These are phyloP conservation scores for Cryptosporidium bovis DNA, from an alignment of 169 alveolate species.

Conservation along the genomic window DNA sequence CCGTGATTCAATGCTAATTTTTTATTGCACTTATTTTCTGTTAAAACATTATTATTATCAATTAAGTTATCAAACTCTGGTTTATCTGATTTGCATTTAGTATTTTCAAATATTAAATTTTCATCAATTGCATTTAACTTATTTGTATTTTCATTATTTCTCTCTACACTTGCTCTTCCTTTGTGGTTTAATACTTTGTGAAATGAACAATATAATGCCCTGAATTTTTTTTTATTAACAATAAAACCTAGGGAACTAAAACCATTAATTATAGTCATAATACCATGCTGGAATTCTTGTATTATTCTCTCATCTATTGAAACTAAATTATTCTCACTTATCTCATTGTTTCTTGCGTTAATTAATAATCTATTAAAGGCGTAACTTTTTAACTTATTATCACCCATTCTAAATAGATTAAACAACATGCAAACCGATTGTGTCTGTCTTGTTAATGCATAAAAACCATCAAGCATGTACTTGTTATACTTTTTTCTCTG, in stretches of 20 bases:
- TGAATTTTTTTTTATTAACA: slow-evolving; percentile 9
- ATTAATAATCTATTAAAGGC: slow-evolving; percentile 17
- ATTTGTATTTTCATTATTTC: background rate
- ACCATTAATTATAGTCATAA: slow-evolving; percentile 7
- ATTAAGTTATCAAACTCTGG: background rate
- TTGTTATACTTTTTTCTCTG: slow-evolving; percentile 58
- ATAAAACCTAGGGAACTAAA: slow-evolving; percentile 1
- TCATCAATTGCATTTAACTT: background rate
- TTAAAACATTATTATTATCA: background rate
- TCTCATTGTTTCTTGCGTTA: background rate
- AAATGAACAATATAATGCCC: slow-evolving; percentile 4
- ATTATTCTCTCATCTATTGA: slow-evolving; percentile 21
- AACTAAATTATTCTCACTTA: background rate
- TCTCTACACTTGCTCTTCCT: no score
- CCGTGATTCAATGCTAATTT: slow-evolving; percentile 14
- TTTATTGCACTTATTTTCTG: no score
- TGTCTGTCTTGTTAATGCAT: slow-evolving; percentile 71
- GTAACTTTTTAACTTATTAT: slow-evolving; percentile 24
- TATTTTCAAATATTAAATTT: background rate
- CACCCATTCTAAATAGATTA: slow-evolving; percentile 21
- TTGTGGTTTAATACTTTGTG: background rate
- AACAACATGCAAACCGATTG: slow-evolving; percentile 66
- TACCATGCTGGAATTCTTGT: slow-evolving; percentile 18
- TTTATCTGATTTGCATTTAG: background rate
- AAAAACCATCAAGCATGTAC: slow-evolving; percentile 69